These are phyloP conservation scores for Mycena sanguinolenta DNA, from an alignment of 768 basidiomycete genomes.

Conservation along the genomic window DNA sequence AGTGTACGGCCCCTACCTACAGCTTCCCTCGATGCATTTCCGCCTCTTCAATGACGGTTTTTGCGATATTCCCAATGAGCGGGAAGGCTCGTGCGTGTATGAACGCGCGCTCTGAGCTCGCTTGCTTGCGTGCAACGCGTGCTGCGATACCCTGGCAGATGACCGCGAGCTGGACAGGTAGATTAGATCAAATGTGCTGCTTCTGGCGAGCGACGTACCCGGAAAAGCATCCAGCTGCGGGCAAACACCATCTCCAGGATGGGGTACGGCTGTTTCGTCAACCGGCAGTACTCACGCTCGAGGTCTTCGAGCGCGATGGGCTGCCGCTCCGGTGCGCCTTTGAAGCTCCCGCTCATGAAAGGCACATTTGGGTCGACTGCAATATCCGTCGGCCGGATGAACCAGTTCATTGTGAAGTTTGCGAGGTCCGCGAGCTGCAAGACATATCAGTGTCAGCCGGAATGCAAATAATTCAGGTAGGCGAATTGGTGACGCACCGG, in stretches of 20 bases:
- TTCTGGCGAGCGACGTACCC: slow-evolving; percentile 59
- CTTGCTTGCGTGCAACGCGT: slow-evolving; percentile 86
- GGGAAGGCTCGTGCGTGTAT: slow-evolving; percentile 64
- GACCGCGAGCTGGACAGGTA: slow-evolving; percentile 69
- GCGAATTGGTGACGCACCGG: slow-evolving; percentile 68
- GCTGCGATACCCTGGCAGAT: slow-evolving; percentile 94
- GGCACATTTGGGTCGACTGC: slow-evolving; percentile 41
- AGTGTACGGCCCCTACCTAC: no score
- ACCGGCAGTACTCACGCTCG: slow-evolving; percentile 85
- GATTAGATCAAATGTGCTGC: not conserved
- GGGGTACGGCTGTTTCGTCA: slow-evolving; percentile 77
- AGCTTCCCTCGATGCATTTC: no score
- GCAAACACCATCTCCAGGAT: slow-evolving; percentile 85
- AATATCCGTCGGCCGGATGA: slow-evolving; percentile 61
- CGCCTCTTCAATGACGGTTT: slow-evolving; percentile 67
- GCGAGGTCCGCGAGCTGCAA: slow-evolving; percentile 86
- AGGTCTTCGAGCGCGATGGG: slow-evolving; percentile 79
- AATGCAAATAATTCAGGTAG: not conserved
- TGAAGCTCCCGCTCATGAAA: slow-evolving; percentile 68
- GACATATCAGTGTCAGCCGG: slow-evolving; percentile 10
- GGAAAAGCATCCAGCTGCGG: slow-evolving; percentile 88
- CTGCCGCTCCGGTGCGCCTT: slow-evolving; percentile 65
- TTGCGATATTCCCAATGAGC: slow-evolving; percentile 74
- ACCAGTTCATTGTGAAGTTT: slow-evolving; percentile 91
- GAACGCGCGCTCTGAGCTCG: slow-evolving; percentile 85